These are phyloP conservation scores for Leccinum truebloodii DNA, from an alignment of 768 basidiomycete genomes.

Conservation along the genomic window DNA sequence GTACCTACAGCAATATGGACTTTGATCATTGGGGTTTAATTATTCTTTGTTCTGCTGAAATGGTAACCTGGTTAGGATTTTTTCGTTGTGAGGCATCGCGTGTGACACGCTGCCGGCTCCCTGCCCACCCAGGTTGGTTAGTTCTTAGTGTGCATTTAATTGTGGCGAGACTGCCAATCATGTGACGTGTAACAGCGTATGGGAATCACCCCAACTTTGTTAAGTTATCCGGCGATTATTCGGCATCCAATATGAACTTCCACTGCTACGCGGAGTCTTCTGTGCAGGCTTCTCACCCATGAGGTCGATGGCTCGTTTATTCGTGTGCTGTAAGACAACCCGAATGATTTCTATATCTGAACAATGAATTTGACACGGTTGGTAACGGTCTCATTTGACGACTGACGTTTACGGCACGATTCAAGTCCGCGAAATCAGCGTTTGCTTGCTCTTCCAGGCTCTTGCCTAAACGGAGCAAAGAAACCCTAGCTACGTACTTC, in stretches of 20 bases:
- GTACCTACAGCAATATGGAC: neutral
- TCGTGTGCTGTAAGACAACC: neutral
- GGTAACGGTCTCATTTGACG: neutral
- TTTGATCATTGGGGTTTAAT: neutral
- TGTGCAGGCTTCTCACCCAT: neutral
- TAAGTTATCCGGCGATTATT: neutral
- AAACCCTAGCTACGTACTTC: neutral
- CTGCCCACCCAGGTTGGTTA: neutral
- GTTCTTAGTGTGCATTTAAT: neutral
- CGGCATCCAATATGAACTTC: neutral
- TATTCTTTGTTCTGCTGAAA: neutral
- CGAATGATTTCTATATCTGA: neutral
- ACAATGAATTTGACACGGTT: neutral
- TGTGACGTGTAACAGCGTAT: neutral
- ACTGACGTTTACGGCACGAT: neutral
- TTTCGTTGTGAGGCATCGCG: neutral
- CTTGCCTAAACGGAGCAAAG: neutral
- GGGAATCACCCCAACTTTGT: neutral
- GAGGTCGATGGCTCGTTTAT: neutral
- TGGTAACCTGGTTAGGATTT: neutral
- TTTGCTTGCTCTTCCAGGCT: neutral
- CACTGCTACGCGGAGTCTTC: neutral
- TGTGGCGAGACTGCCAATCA: neutral
- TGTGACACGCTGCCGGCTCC: neutral
- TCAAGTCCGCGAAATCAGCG: neutral